These are phyloP conservation scores for Acer campestre DNA, from an alignment of 345 rosid species.

Conservation along the genomic window DNA sequence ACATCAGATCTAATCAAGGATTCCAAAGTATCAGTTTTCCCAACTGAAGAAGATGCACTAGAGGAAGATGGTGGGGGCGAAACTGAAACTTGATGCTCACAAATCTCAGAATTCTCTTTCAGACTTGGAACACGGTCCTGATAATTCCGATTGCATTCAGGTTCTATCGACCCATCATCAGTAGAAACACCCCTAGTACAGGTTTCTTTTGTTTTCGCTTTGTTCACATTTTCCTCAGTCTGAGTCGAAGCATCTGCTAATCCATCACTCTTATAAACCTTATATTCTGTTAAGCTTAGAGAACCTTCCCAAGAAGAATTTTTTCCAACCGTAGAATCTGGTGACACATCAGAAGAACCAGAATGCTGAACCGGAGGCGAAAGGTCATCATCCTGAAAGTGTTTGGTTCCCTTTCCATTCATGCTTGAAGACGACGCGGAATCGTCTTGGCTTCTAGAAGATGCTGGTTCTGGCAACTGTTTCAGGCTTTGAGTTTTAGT, in stretches of 20 bases:
- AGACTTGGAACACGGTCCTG: slow-evolving; percentile 38
- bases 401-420: slow-evolving; percentile 66
- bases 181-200: slow-evolving; percentile 92
- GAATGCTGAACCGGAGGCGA: slow-evolving; percentile 66
- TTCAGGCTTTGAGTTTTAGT: slow-evolving; percentile 42
- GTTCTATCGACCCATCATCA: slow-evolving; percentile 60
- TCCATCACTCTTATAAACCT: slow-evolving; percentile 65
- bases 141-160: slow-evolving; percentile 32
- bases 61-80: slow-evolving; percentile 74
- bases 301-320: slow-evolving; percentile 70
- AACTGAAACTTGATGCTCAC: slow-evolving; percentile 60
- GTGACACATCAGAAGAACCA: slow-evolving; percentile 63
- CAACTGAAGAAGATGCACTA: slow-evolving; percentile 68
- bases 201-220: slow-evolving; percentile 55
- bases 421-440: slow-evolving; percentile 78
- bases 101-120: slow-evolving; percentile 51
- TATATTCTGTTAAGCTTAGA: slow-evolving; percentile 77
- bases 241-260: slow-evolving; percentile 90
- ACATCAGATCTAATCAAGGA: slow-evolving; percentile 90
- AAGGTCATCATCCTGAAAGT: slow-evolving; percentile 76
- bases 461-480: slow-evolving; percentile 69
- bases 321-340: slow-evolving; percentile 66
- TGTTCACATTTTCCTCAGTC: slow-evolving; percentile 68
- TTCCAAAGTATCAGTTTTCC: slow-evolving; percentile 86
- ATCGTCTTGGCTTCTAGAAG: slow-evolving; percentile 80